Conservation (phyloP, 1,284 basidiomycete genomes). For the Rhizoctonia solani region DNA sequence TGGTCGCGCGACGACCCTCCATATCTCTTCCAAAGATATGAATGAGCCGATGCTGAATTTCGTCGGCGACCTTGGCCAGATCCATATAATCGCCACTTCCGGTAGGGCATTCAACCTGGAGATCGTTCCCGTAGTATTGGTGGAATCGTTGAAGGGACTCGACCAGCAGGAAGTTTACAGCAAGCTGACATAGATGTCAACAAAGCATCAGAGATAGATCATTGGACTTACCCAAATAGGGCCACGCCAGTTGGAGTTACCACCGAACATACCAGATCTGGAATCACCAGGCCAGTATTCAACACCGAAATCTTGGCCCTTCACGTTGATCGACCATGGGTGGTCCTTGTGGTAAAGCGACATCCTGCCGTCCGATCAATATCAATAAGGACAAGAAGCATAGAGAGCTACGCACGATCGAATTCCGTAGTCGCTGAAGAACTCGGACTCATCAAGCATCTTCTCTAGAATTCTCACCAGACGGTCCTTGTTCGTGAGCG, state of each 20-base stretch:
- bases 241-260: slow-evolving; percentile 80
- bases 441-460: slow-evolving; percentile 97
- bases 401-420: slow-evolving; percentile 70
- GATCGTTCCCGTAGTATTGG: slow-evolving; percentile 89
- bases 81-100: slow-evolving; percentile 96
- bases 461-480: slow-evolving; percentile 87
- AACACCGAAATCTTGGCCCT: slow-evolving; percentile 90
- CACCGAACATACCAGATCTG: slow-evolving; percentile 96
- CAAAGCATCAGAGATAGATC: neutral
- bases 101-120: slow-evolving; percentile 93
- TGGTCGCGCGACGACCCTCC: slow-evolving; percentile 84
- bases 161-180: slow-evolving; percentile 92
- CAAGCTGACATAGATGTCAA: slow-evolving; percentile 68
- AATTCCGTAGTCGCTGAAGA: slow-evolving; percentile 92
- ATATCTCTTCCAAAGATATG: slow-evolving; percentile 93
- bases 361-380: slow-evolving; percentile 53
- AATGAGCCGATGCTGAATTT: slow-evolving; percentile 96
- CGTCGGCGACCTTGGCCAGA: slow-evolving; percentile 89
- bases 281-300: slow-evolving; percentile 99
- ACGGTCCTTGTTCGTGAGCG: slow-evolving; percentile 89
- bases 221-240: slow-evolving; percentile 64
- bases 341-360: slow-evolving; percentile 89
- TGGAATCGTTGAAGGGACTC: slow-evolving; percentile 96
- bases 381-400: neutral
- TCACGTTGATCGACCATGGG: slow-evolving; percentile 93